phyloP scores from a whole-genome alignment of 495 filamentous ascomycete genomes.

The Ascodesmis nigricans region DNA sequence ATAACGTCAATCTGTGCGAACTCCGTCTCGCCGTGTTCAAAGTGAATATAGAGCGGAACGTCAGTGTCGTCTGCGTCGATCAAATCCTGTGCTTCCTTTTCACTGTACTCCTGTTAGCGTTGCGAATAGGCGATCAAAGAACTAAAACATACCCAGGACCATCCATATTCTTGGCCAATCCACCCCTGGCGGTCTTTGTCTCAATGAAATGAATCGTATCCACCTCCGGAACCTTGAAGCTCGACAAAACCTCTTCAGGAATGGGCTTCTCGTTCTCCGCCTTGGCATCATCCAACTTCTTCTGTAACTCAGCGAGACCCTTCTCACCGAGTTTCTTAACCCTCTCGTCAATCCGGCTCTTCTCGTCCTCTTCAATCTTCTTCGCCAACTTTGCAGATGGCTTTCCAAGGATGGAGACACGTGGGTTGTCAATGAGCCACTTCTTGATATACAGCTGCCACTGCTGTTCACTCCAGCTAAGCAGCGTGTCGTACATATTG shows the following conservation, averaged over 20 bases:
- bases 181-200: conserved; percentile 66
- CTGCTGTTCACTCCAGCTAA: conserved; percentile 55
- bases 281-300: conserved; percentile 59
- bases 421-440: conserved; percentile 69
- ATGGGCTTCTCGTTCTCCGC: conserved; percentile 63
- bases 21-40: conserved; percentile 72
- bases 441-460: conserved; percentile 64
- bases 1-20: conserved; percentile 69
- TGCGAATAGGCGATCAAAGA: neutral
- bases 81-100: conserved; percentile 50
- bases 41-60: conserved; percentile 79
- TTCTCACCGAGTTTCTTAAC: conserved; percentile 39
- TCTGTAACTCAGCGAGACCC: conserved; percentile 44
- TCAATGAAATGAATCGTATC: conserved; percentile 87
- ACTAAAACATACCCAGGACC: neutral
- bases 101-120: conserved; percentile 18
- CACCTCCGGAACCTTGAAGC: conserved; percentile 59
- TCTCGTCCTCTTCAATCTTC: conserved; percentile 34
- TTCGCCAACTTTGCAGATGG: conserved; percentile 34
- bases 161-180: conserved; percentile 37
- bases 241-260: conserved; percentile 48
- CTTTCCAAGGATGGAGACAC: conserved; percentile 72
- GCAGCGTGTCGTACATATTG: conserved; percentile 51
- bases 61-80: conserved; percentile 46
- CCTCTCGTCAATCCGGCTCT: conserved; percentile 31